Conservation (phyloP, 441 rosid genomes). For the Adansonia grandidieri region DNA sequence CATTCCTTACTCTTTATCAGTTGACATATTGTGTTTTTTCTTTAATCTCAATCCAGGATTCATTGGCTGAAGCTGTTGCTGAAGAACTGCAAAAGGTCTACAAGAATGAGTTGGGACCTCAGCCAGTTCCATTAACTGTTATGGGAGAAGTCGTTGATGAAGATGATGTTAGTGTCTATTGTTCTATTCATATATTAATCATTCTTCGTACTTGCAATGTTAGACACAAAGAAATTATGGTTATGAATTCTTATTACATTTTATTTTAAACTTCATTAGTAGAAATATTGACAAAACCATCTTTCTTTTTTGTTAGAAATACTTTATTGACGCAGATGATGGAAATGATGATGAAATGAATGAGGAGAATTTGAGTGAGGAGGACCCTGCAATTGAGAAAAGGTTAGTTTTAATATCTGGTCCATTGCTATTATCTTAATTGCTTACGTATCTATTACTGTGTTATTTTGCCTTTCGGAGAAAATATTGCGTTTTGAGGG, state of each 20-base stretch:
- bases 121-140: slow-evolving; percentile 79
- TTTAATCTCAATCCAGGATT: slow-evolving; percentile 52
- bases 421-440: background rate
- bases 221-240: background rate
- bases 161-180: slow-evolving; percentile 60
- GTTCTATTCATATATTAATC: background rate
- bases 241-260: background rate
- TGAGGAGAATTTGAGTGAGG: slow-evolving; percentile 35
- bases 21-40: background rate
- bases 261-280: background rate
- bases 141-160: slow-evolving; percentile 58
- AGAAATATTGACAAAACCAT: slow-evolving; percentile 20
- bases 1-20: background rate
- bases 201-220: slow-evolving; percentile 1
- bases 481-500: background rate
- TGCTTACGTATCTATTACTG: background rate
- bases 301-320: slow-evolving; percentile 46
- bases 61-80: slow-evolving; percentile 86
- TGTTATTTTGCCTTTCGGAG: background rate
- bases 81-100: slow-evolving; percentile 86
- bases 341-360: slow-evolving; percentile 51
- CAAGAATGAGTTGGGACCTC: slow-evolving; percentile 77
- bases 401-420: slow-evolving; percentile 39
- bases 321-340: slow-evolving; percentile 71
- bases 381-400: slow-evolving; percentile 43